Conservation (phyloP, 2,329 filamentous ascomycete species). For the Tolypocladium capitatum region DNA sequence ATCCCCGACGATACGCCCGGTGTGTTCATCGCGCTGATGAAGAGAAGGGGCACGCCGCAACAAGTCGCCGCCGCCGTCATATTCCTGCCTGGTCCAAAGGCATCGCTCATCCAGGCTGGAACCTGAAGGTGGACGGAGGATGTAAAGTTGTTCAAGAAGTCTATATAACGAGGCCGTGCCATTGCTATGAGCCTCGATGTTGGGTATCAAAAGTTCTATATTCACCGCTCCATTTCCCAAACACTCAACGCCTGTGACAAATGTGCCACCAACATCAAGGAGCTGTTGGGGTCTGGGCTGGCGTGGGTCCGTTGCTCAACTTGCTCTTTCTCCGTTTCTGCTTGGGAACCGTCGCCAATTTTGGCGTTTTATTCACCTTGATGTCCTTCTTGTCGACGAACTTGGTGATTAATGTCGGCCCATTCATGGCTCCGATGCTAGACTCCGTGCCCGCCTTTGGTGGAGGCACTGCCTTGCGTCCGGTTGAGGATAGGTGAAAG, state of each 20-base stretch:
- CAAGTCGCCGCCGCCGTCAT: slow-evolving; percentile 32
- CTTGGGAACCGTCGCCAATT: slow-evolving; percentile 27
- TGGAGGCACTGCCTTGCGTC: slow-evolving; percentile 30
- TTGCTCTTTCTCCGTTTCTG: slow-evolving; percentile 37
- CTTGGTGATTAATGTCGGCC: slow-evolving; percentile 27
- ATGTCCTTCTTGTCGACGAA: slow-evolving; percentile 31
- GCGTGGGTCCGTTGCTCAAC: slow-evolving; percentile 20
- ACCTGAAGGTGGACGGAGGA: slow-evolving; percentile 31
- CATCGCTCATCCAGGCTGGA: slow-evolving; percentile 23
- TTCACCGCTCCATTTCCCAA: not conserved
- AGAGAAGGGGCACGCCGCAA: slow-evolving; percentile 27
- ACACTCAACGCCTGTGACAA: not conserved
- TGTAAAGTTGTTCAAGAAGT: slow-evolving; percentile 5
- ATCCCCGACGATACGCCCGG: slow-evolving; percentile 19
- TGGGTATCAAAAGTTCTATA: not conserved
- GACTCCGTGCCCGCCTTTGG: slow-evolving; percentile 17
- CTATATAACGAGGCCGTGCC: not conserved
- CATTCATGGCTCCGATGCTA: slow-evolving; percentile 21
- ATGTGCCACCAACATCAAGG: slow-evolving; percentile 6
- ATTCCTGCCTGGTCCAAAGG: slow-evolving; percentile 29
- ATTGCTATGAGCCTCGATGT: not conserved
- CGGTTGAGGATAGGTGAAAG: slow-evolving; percentile 50
- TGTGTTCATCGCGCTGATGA: slow-evolving; percentile 21
- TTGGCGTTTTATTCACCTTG: slow-evolving; percentile 31
- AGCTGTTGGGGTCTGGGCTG: slow-evolving; percentile 13